Base-by-base conservation (phyloP, 2,329 filamentous ascomycete genomes). In the Periconia digitata region DNA sequence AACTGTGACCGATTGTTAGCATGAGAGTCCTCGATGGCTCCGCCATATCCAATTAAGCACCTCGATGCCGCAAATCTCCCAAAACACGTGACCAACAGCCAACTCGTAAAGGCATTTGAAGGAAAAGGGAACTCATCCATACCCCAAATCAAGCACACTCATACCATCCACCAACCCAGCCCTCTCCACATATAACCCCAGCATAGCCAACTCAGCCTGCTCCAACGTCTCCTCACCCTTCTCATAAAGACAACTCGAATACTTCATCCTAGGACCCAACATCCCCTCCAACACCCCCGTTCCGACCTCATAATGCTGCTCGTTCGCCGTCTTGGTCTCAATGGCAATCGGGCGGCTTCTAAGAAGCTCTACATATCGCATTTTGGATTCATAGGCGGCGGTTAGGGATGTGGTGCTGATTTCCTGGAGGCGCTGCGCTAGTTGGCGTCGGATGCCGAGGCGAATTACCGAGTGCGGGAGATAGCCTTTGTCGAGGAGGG, bases 271-370 rank as follows among this genome's bases (percentile, higher is more conserved):
- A 3, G 84, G 83, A 0, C 86, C 86, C 12, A 89, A 72, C 66
- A 79, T 84, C 22, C 78, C 80, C 22, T 72, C 70, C 35, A 89
- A 68, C 20, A 88, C 81, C 3, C 82, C 82, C 0, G 85, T 86
- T 34, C 83, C 84, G 35, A 89, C 85, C 70, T 89, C 85, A 62
- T 89, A 89, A 69, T 89, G 85, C 75, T 89, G 85, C 59, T 80
- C 73, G 64, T 89, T 88, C 18, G 86, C 85, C 2, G 77, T 73
- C 3, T 76, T 77, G 1, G 85, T 87, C 66, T 86, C 82, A 56
- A 88, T 79, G n/a, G 85, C 86, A 53, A 89, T 87, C 10, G 85
- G 84, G 29, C 79, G 75, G 15, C 72, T 74, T 17, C 82, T 77
- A n/a, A 87, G 74, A 3, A 76, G 69, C 43, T 81, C 74, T 10